Evolutionary conservation across 805 yeast genomes (phyloP).

Genomic region (Pichia phayaonensis): DNA sequence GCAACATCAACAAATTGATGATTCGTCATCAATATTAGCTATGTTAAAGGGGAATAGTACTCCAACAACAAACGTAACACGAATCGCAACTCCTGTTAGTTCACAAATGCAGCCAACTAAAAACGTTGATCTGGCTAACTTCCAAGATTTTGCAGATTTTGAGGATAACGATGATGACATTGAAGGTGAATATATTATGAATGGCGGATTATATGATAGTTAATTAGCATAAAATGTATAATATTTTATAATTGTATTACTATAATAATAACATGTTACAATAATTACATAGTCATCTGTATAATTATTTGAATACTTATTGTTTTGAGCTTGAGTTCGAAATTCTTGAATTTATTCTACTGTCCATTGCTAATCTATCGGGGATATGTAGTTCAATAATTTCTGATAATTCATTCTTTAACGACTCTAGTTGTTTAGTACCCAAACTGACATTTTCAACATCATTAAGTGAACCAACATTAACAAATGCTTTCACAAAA

Average conservation of each 20-base stretch:
- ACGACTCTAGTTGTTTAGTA: conserved; percentile 48
- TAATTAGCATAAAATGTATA: not conserved
- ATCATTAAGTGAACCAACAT: conserved; percentile 66
- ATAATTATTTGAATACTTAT: conserved; percentile 4
- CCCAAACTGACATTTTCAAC: conserved; percentile 63
- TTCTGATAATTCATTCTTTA: conserved; percentile 63
- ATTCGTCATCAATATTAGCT: not conserved
- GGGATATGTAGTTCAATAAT: conserved; percentile 65
- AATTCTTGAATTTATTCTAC: conserved; percentile 45
- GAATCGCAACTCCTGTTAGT: not conserved
- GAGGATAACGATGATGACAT: conserved; percentile 13
- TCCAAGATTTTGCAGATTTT: conserved; percentile 20
- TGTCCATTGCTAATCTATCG: conserved; percentile 75
- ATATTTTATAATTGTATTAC: conserved; percentile 9
- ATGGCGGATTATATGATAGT: conserved; percentile 10
- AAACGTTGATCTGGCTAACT: conserved; percentile 7
- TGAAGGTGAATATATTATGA: conserved; percentile 16
- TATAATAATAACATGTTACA: not conserved
- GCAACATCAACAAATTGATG: not conserved
- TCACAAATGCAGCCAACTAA: not conserved
- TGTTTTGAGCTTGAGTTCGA: conserved; percentile 6
- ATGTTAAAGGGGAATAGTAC: not conserved
- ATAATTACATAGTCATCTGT: not conserved
- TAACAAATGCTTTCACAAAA: conserved; percentile 59
- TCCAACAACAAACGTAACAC: not conserved